A percentile compares a stretch with the other conserved stretches of the same genome.
Conservation (phyloP, 768 basidiomycete species). For the Suillus luteus region DNA sequence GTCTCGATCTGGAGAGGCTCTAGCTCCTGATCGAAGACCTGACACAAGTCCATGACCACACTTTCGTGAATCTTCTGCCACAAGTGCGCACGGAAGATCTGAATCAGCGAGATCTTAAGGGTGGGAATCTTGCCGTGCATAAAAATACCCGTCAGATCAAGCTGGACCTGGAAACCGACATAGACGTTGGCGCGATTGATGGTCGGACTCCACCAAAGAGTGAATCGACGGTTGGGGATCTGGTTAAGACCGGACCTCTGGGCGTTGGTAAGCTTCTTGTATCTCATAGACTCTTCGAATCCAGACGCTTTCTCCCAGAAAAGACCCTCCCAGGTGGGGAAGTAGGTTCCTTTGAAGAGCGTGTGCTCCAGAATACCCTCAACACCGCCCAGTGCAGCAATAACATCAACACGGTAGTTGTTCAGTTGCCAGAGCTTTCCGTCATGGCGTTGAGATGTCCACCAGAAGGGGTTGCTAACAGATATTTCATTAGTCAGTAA, state of each 20-base stretch:
- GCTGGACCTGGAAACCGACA: constrained; percentile 99
- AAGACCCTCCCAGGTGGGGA: constrained; percentile 97
- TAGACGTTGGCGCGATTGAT: constrained; percentile 99
- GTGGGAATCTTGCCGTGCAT: constrained; percentile 99
- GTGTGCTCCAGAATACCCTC: constrained; percentile 97
- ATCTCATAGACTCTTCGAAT: constrained; percentile 95
- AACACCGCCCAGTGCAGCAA: constrained; percentile 95
- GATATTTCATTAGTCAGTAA: background rate
- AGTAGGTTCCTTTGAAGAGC: constrained; percentile 96
- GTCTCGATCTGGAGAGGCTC: constrained; percentile 99
- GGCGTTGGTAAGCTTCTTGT: constrained; percentile 96
- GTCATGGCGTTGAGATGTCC: constrained; percentile 97
- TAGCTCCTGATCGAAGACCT: constrained; percentile 98
- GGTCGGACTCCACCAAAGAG: constrained; percentile 98
- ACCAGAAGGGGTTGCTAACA: constrained; percentile 94
- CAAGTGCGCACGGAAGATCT: constrained; percentile 99
- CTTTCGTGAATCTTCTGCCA: constrained; percentile 99
- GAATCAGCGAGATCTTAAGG: constrained; percentile 97
- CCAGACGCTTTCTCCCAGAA: constrained; percentile 99
- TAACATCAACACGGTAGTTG: constrained; percentile 98
- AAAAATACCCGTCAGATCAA: constrained; percentile 97
- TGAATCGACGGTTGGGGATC: constrained; percentile 98
- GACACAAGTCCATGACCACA: constrained; percentile 95
- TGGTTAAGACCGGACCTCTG: constrained; percentile 98
- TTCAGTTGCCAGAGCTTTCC: constrained; percentile 97